Evolutionary conservation across 164 flowering plant species (phyloP).

Genomic region (Cinnamomum micranthum): DNA sequence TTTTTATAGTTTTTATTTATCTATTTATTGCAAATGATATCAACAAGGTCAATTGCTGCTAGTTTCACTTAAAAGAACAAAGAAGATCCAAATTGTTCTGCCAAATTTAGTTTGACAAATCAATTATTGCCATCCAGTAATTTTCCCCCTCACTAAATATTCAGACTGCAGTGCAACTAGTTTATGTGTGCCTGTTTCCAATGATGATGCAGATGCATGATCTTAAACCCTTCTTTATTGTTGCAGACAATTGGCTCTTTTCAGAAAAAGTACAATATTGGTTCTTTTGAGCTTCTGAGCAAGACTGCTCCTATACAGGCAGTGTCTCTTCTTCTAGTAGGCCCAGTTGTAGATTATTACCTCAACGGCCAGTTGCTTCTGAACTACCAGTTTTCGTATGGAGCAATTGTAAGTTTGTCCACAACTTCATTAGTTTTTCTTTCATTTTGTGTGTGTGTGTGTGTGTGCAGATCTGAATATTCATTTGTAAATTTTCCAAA

Average conservation of each 20-base stretch:
- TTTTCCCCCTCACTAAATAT: too few species aligned
- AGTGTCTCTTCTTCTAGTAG: conserved; percentile 64
- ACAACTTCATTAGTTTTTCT: not conserved
- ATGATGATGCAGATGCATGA: not conserved
- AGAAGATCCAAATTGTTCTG: too few species aligned
- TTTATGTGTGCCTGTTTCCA: too few species aligned
- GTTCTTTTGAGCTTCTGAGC: conserved; percentile 30
- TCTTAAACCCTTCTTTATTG: not conserved
- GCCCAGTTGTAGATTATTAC: conserved; percentile 70
- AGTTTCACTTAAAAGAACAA: too few species aligned
- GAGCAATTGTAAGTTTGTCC: conserved; percentile 50
- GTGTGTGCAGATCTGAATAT: not conserved
- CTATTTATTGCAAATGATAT: too few species aligned
- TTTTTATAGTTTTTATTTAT: too few species aligned
- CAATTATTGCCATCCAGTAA: too few species aligned
- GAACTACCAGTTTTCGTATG: conserved; percentile 49
- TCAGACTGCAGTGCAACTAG: too few species aligned
- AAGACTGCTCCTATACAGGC: conserved; percentile 51
- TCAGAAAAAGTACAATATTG: conserved; percentile 42
- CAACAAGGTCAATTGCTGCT: too few species aligned
- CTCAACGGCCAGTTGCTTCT: conserved; percentile 52
- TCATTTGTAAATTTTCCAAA: not conserved
- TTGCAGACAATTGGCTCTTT: conserved; percentile 83
- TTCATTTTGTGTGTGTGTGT: not conserved
- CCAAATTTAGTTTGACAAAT: too few species aligned